A percentile compares a stretch with the other conserved stretches of the same genome.
phyloP scores from a whole-genome alignment of 768 basidiomycete species.

The Kwoniella sp. region DNA sequence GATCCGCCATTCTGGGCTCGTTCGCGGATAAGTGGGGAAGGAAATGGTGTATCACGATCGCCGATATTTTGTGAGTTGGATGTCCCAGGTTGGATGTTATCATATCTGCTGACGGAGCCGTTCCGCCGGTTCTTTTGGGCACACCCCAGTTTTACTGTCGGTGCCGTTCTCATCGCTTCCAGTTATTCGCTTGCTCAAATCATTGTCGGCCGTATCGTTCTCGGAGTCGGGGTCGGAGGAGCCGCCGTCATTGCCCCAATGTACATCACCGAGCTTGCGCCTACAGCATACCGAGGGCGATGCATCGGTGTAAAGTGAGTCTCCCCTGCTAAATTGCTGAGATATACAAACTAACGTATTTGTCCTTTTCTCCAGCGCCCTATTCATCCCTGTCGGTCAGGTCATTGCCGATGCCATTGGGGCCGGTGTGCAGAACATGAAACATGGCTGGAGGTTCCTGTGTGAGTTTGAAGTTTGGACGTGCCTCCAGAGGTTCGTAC shows the following conservation, averaged over 20 bases:
- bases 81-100: too few relatives aligned
- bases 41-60: constrained; percentile 21
- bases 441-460: constrained; percentile 18
- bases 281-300: constrained; percentile 33
- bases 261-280: constrained; percentile 40
- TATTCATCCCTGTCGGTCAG: constrained; percentile 45
- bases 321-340: too few relatives aligned
- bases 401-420: constrained; percentile 39
- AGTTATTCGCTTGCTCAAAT: constrained; percentile 37
- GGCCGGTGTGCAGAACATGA: constrained; percentile 5
- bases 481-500: background rate
- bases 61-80: constrained; percentile 18
- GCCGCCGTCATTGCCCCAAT: constrained; percentile 40
- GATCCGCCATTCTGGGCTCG: constrained; percentile 12
- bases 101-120: too few relatives aligned
- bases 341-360: too few relatives aligned
- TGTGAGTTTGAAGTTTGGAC: too few relatives aligned
- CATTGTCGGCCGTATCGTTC: constrained; percentile 37
- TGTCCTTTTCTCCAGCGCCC: constrained; percentile 2
- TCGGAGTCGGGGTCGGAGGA: constrained; percentile 39
- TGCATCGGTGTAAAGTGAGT: constrained; percentile 39
- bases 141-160: constrained; percentile 25
- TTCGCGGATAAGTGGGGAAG: constrained; percentile 23
- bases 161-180: constrained; percentile 40
- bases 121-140: too few relatives aligned